Conservation (phyloP, 305 asterid species). For the Fraxinus velutina region DNA sequence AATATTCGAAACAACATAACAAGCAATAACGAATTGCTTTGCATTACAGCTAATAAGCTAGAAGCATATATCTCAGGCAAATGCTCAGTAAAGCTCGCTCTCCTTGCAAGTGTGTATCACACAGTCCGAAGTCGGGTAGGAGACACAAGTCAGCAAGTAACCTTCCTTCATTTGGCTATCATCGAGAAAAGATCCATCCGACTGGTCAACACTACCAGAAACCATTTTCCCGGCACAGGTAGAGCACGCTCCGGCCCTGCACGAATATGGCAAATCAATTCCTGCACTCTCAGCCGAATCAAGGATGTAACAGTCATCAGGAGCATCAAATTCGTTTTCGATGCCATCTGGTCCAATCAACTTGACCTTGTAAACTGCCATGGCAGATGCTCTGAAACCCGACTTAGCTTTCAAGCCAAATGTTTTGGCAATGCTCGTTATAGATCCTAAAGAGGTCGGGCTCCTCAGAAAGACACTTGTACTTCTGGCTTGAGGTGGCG, state of each 20-base stretch:
- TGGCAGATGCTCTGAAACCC: slow-evolving; percentile 46
- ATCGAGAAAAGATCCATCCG: slow-evolving; percentile 85
- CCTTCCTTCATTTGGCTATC: slow-evolving; percentile 59
- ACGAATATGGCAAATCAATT: slow-evolving; percentile 76
- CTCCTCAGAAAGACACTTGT: slow-evolving; percentile 41
- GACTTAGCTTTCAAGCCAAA: slow-evolving; percentile 62
- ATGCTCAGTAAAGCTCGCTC: slow-evolving; percentile 62
- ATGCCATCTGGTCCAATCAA: slow-evolving; percentile 64
- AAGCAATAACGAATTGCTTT: not conserved
- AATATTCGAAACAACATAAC: not conserved
- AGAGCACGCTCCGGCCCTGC: slow-evolving; percentile 56
- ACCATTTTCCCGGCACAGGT: slow-evolving; percentile 81
- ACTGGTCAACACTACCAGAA: slow-evolving; percentile 69
- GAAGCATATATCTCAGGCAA: not conserved
- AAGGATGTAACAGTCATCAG: slow-evolving; percentile 68
- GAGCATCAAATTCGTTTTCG: slow-evolving; percentile 69
- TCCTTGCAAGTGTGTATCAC: slow-evolving; percentile 94
- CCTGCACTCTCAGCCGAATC: slow-evolving; percentile 84
- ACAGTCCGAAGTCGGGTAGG: slow-evolving; percentile 78
- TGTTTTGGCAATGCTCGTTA: slow-evolving; percentile 43
- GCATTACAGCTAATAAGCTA: not conserved
- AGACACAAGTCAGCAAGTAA: slow-evolving; percentile 71
- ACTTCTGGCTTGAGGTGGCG: slow-evolving; percentile 43
- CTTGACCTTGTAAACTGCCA: slow-evolving; percentile 76
- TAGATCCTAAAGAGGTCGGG: slow-evolving; percentile 47